Evolutionary conservation across 805 yeast genomes (phyloP), one percentile per base, ranked within the genome.

Genomic region (Pichia cephalocereana): DNA sequence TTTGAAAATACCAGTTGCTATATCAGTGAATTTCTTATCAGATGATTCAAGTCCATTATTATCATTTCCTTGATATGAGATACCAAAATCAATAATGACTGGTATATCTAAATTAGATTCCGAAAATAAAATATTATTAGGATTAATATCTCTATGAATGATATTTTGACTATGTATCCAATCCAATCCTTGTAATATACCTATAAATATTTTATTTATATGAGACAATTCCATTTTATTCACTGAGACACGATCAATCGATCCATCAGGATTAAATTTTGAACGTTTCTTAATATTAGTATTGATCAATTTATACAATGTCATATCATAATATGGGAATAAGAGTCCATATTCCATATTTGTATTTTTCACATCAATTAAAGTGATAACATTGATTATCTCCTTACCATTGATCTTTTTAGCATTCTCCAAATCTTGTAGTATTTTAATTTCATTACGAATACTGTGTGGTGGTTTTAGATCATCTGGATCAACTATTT

Each of bases 141-240:
- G 91, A 57, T 86, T 86, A 55, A 86, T 79, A 65, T 86, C 95
- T 56, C 95, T 67, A 62, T 86, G 93, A 18, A 67, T 67, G 18
- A 67, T 82, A 7, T 84, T 87, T 46, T 80, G 71, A 8, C 72
- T 63, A 60, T 93, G 97, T 46, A 86, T 72, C 59, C 78, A 84
- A 37, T 69, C 64, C 27, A 86, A 64, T 2, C 83, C 85, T 38
- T 66, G 61, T 26, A 67, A 66, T 9, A 66, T 55, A 54, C 64
- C 74, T 36, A 56, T 63, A 15, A 74, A 59, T 2, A 76, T 65
- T 1, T 63, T 57, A 2, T 41, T 42, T 0, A 64, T 57, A n/a
- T 53, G 49, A 1, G 23, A 40, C 0, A 38, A 17, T 3, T 46
- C 17, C 18, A 64, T 46, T 8, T 34, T 46, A 43, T 70, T 56